phyloP scores from a whole-genome alignment of 371 early-diverging fungal genomes.

The Basidiobolus meristosporus region DNA sequence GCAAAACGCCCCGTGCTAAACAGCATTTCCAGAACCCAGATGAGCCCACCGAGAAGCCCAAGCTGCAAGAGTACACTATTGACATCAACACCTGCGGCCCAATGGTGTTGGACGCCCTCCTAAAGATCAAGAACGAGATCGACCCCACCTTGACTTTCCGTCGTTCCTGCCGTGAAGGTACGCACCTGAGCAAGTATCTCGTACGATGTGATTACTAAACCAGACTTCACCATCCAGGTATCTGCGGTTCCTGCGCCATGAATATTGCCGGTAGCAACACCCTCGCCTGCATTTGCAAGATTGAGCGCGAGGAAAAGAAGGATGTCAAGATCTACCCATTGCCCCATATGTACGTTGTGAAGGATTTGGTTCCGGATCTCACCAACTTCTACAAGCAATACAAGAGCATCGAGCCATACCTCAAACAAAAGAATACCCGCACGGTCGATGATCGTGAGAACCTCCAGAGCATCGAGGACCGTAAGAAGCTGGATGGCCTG shows the following conservation, averaged over 20 bases:
- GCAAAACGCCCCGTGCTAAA: neutral
- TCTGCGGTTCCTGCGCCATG: constrained; percentile 95
- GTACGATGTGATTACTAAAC: no score
- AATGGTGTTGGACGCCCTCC: constrained; percentile 86
- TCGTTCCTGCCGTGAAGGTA: constrained; percentile 50
- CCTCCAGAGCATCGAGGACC: constrained; percentile 76
- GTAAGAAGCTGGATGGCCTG: constrained; percentile 91
- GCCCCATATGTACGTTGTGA: constrained; percentile 84
- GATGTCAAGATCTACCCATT: constrained; percentile 81
- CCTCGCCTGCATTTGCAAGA: constrained; percentile 77
- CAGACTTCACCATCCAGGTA: no score
- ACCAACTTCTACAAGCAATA: constrained; percentile 94
- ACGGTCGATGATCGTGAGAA: constrained; percentile 58
- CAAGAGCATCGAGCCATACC: constrained; percentile 84
- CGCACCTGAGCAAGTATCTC: no score
- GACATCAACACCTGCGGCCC: constrained; percentile 84
- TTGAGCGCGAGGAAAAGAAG: constrained; percentile 46
- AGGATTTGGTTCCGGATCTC: constrained; percentile 80
- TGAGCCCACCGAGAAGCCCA: constrained; percentile 70
- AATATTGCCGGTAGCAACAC: constrained; percentile 91
- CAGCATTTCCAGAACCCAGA: constrained; percentile 61
- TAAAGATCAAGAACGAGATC: constrained; percentile 90
- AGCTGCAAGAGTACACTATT: constrained; percentile 68
- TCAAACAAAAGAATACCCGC: constrained; percentile 64
- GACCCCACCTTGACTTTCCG: constrained; percentile 73